Base-by-base conservation (phyloP, 768 basidiomycete species). In the Serendipita vermifera region DNA sequence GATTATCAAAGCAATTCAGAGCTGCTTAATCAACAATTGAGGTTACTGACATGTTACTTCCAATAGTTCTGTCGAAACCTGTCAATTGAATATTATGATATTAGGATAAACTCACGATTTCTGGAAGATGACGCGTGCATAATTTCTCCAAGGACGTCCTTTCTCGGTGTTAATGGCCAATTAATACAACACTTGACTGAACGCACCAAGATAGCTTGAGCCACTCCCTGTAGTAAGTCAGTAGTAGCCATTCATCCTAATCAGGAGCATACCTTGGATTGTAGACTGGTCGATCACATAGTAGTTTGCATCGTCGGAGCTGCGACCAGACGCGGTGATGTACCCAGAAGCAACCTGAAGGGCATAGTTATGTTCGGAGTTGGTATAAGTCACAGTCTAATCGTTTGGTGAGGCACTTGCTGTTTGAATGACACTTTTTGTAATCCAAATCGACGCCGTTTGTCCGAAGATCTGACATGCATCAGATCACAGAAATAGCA, bases 391-490 rank as follows among this genome's bases (percentile, higher is more conserved):
- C 14, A 33, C 2, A 2, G 51, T 15, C 51, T 5, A 15, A 15
- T n/a, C 7, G 26, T 7, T 6, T 24, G 26, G 7, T 43, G 9
- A 20, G 26, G 7, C 6, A 20, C 56, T 22, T 31, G 36, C 56
- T 20, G 56, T 57, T 17, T 46, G 33, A 33, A 57, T 57, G n/a
- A 38, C 33, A 4, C 22, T 40, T 17, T 39, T 39, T 6, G 40
- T 48, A 13, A 57, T 48, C 56, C 56, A 57, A 38, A 57, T 51
- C 15, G 29, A 33, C n/a, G 27, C 43, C 3, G 43, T 24, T 22
- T 46, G 56, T 14, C 56, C 56, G 38, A 57, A 57, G 41, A 57
- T 57, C 41, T 48, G 46, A 43, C 20, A 29, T 5, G 33, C 26
- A 1, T 6, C 24, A 5, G 20, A 7, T 5, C 20, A 22, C 32